A percentile compares a stretch with the other conserved stretches of the same genome.
These are phyloP conservation scores for Tulasnella sp. DNA, from an alignment of 768 basidiomycete species.

Conservation along the genomic window DNA sequence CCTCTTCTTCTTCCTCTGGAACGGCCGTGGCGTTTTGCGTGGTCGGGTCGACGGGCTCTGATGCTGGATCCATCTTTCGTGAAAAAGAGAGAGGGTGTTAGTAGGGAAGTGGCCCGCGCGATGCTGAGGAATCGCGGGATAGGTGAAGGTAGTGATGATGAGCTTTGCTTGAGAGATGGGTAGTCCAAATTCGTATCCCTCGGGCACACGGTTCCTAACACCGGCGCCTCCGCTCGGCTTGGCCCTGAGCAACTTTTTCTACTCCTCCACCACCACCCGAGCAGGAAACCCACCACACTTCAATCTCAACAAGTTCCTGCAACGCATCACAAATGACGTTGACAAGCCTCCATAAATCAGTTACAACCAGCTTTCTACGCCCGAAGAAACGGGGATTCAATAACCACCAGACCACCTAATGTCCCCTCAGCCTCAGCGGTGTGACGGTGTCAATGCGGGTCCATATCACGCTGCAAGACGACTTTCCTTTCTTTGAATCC, in stretches of 20 bases:
- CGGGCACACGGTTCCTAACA: background rate
- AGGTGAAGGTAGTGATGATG: background rate
- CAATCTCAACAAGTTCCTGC: too few relatives aligned
- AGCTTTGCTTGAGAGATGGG: conserved; percentile 1
- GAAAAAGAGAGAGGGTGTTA: background rate
- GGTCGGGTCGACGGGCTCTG: background rate
- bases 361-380: too few relatives aligned
- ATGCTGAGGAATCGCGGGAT: background rate
- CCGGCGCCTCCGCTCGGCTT: background rate
- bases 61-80: background rate
- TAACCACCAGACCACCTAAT: too few relatives aligned
- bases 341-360: too few relatives aligned
- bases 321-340: too few relatives aligned
- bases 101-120: background rate
- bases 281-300: background rate
- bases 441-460: too few relatives aligned
- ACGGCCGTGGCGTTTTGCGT: background rate
- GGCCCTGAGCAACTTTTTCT: background rate
- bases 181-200: conserved; percentile 10
- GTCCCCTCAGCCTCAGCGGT: too few relatives aligned
- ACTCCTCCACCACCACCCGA: background rate
- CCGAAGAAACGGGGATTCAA: too few relatives aligned
- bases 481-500: too few relatives aligned
- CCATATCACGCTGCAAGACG: too few relatives aligned
- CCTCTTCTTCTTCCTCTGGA: conserved; percentile 3